phyloP scores from a whole-genome alignment of 2,329 filamentous ascomycete genomes.

The Niveomyces coronatus region DNA sequence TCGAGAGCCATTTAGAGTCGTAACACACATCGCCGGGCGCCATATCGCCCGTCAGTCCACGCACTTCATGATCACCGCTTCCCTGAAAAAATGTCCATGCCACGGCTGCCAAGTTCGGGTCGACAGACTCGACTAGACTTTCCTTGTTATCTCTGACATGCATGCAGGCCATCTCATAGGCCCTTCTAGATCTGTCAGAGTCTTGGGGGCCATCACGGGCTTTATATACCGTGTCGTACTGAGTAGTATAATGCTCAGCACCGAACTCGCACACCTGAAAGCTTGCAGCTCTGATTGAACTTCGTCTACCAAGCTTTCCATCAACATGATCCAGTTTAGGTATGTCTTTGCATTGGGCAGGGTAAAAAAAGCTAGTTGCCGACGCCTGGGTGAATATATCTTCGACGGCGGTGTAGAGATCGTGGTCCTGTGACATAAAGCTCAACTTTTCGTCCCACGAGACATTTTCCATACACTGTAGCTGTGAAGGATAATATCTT shows the following conservation, averaged over 20 bases:
- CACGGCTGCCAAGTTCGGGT: not conserved
- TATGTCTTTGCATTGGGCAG: not conserved
- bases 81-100: not conserved
- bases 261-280: slow-evolving; percentile 6
- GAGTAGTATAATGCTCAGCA: not conserved
- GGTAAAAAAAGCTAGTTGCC: not conserved
- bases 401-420: not conserved
- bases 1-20: not conserved
- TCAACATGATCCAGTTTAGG: not conserved
- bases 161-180: not conserved
- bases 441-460: not conserved
- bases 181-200: not conserved
- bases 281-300: not conserved
- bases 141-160: not conserved
- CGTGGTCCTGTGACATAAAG: slow-evolving; percentile 1
- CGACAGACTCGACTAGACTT: not conserved
- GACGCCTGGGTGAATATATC: not conserved
- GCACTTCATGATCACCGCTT: not conserved
- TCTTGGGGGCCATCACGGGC: not conserved
- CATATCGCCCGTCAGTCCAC: not conserved
- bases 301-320: not conserved
- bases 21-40: not conserved
- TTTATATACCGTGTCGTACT: not conserved
- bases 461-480: slow-evolving; percentile 2
- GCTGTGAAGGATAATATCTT: not conserved